Conservation (phyloP, 73 alveolate genomes). For the Uronychia binucleata region DNA sequence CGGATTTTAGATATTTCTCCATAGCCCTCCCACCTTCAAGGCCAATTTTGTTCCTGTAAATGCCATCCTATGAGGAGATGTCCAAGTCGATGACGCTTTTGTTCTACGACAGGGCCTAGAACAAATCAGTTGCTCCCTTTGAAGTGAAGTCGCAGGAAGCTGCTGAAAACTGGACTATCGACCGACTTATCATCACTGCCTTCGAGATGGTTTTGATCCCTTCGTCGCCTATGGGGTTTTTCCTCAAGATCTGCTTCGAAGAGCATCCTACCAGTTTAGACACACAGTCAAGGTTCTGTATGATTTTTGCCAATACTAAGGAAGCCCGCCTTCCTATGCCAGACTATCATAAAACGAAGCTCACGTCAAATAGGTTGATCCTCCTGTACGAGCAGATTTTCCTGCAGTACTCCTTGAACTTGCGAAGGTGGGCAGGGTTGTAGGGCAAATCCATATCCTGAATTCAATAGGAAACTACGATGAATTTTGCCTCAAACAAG, state of each 20-base stretch:
- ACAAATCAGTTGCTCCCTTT: conserved; percentile 5
- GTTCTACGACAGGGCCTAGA: conserved; percentile 13
- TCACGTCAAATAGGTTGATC: not conserved
- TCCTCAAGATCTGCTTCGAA: conserved; percentile 9
- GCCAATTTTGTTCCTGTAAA: conserved; percentile 12
- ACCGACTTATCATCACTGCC: not conserved
- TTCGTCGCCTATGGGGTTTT: conserved; percentile 31
- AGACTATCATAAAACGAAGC: too few species aligned
- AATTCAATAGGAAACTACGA: not conserved
- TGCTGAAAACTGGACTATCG: not conserved
- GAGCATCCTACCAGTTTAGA: not conserved
- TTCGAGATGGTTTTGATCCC: conserved; percentile 23
- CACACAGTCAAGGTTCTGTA: not conserved
- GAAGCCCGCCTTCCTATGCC: not conserved
- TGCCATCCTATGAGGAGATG: conserved; percentile 14
- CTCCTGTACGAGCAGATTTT: not conserved
- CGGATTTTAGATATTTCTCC: not conserved
- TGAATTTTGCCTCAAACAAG: not conserved
- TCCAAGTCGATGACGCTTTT: conserved; percentile 1
- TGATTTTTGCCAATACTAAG: not conserved
- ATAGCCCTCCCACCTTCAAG: conserved; percentile 12
- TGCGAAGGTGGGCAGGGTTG: not conserved
- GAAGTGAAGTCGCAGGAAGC: conserved; percentile 26
- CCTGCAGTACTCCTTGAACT: not conserved
- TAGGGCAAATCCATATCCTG: not conserved